A percentile compares a stretch with the other conserved stretches of the same genome.
Evolutionary conservation across 2,329 filamentous ascomycete genomes (phyloP).

Genomic region (Cadophora malorum): DNA sequence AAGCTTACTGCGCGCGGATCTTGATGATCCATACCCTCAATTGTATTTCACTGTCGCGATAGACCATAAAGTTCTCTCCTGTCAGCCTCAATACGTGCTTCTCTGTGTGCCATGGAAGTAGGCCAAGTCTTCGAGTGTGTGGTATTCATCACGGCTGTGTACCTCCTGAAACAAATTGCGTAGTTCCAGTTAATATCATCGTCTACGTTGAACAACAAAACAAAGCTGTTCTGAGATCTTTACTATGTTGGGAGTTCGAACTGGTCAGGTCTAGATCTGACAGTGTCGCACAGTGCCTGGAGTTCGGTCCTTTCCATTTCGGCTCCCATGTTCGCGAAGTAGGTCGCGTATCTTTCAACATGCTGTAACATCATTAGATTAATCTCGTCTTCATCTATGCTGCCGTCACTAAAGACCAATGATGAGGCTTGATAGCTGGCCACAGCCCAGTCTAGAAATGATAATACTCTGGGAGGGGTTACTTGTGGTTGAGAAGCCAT

Average conservation of each 20-base stretch:
- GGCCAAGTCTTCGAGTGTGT: neutral
- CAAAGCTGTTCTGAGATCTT: neutral
- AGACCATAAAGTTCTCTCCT: neutral
- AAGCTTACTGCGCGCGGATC: neutral
- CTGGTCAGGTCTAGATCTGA: neutral
- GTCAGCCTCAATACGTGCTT: neutral
- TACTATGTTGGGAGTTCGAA: neutral
- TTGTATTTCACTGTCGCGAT: neutral
- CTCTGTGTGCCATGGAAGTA: neutral
- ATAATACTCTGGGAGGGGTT: neutral
- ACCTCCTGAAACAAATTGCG: neutral
- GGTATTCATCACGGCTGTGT: neutral
- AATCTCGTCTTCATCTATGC: neutral
- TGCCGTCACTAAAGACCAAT: neutral
- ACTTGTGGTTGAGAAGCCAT: neutral
- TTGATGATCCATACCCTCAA: neutral
- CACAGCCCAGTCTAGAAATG: neutral
- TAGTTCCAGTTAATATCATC: neutral
- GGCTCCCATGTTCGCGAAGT: neutral
- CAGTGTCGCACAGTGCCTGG: neutral
- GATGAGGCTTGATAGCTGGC: neutral
- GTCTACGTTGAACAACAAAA: neutral
- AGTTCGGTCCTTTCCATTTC: neutral
- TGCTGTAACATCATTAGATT: neutral
- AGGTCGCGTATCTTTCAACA: neutral